Conservation (phyloP, 2,329 filamentous ascomycete species). For the Raffaelea albimanens region DNA sequence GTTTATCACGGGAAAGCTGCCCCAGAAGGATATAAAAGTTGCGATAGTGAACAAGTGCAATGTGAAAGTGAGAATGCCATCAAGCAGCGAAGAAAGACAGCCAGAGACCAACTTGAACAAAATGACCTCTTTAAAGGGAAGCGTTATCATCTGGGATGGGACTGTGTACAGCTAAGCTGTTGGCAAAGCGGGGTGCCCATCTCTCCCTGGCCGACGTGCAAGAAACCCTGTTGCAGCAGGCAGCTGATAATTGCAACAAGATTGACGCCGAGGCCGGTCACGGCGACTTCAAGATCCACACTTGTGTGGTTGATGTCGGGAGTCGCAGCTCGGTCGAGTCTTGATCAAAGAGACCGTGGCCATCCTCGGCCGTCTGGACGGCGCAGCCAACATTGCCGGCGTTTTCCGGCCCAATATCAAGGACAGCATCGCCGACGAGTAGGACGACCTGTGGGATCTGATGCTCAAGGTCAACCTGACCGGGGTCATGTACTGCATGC, state of each 20-base stretch:
- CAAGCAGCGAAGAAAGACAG: too few species aligned
- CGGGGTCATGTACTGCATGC: constrained; percentile 41
- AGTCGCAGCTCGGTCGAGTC: constrained; percentile 30
- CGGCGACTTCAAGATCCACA: constrained; percentile 1
- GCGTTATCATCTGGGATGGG: constrained; percentile 31
- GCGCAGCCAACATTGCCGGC: constrained; percentile 46
- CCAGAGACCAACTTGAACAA: too few species aligned
- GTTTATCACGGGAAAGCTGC: too few species aligned
- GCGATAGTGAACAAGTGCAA: too few species aligned
- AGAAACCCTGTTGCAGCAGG: constrained; percentile 19
- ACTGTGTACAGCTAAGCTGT: constrained; percentile 31
- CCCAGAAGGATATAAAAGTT: too few species aligned
- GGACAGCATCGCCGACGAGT: constrained; percentile 29
- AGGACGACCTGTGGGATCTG: constrained; percentile 38
- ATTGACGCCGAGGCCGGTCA: constrained; percentile 3
- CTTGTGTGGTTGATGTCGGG: constrained; percentile 6
- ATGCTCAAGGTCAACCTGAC: constrained; percentile 40
- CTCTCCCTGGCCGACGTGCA: constrained; percentile 37
- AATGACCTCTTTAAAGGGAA: neutral
- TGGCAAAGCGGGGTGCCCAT: constrained; percentile 29
- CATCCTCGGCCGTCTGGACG: constrained; percentile 42
- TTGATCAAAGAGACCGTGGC: constrained; percentile 36
- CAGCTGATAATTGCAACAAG: neutral
- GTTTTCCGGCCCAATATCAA: constrained; percentile 32
- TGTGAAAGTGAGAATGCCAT: too few species aligned